These are phyloP conservation scores for Clitocybe nebularis DNA, from an alignment of 1,284 basidiomycete genomes.

Conservation along the genomic window DNA sequence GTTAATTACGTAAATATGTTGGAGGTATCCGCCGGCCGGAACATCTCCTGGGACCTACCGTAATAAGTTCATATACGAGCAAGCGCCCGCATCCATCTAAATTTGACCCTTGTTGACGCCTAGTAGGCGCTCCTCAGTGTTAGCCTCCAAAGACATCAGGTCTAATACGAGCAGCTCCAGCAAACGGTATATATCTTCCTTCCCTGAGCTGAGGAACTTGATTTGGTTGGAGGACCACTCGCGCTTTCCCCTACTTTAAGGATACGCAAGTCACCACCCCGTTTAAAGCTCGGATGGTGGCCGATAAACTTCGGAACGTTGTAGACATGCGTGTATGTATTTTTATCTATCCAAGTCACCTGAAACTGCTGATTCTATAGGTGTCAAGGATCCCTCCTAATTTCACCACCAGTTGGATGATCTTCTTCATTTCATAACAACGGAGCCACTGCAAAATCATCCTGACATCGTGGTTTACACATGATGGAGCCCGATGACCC, in stretches of 20 bases:
- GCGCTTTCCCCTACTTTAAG: not conserved
- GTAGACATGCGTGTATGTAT: not conserved
- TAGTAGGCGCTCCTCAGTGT: not conserved
- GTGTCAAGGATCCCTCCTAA: not conserved
- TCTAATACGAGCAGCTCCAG: not conserved
- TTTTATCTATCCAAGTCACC: not conserved
- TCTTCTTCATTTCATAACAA: not conserved
- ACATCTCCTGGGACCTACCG: no score
- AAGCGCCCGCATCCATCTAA: not conserved
- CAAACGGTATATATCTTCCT: not conserved
- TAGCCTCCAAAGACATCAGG: not conserved
- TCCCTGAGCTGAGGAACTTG: not conserved
- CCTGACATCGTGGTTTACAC: slow-evolving; percentile 2
- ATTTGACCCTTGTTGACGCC: not conserved
- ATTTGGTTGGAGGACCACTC: not conserved
- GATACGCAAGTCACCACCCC: not conserved
- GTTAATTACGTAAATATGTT: no score
- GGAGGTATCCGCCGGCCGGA: no score
- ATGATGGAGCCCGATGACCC: slow-evolving; percentile 49
- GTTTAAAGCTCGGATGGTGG: not conserved
- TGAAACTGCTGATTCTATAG: slow-evolving; percentile 1
- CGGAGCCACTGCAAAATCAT: no score
- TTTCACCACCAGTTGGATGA: not conserved
- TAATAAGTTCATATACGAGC: not conserved
- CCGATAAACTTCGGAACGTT: not conserved